These are phyloP conservation scores for Cyclotella distinguenda DNA, from an alignment of 108 stramenopile genomes.

Conservation along the genomic window DNA sequence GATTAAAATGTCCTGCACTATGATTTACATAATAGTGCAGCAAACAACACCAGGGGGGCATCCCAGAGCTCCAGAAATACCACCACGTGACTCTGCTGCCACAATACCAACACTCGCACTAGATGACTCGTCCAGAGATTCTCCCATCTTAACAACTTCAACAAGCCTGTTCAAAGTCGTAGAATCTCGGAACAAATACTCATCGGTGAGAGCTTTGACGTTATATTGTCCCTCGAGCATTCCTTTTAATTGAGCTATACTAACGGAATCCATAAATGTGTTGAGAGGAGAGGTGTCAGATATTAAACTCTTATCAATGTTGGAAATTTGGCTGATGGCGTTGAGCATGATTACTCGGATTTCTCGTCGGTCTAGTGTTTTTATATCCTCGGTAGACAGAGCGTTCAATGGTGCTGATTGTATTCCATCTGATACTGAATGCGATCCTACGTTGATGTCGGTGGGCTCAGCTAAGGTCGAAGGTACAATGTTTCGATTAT, in stretches of 20 bases:
- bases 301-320: conserved; percentile 56
- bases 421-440: neutral
- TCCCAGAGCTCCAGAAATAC: conserved; percentile 71
- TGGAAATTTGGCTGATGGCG: conserved; percentile 59
- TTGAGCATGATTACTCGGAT: conserved; percentile 56
- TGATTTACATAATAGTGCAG: conserved; percentile 47
- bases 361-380: conserved; percentile 55
- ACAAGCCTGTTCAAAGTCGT: conserved; percentile 74
- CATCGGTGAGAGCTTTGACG: conserved; percentile 73
- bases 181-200: conserved; percentile 82
- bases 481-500: conserved; percentile 1
- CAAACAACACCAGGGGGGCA: conserved; percentile 76
- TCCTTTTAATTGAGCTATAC: conserved; percentile 85
- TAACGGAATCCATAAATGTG: conserved; percentile 80
- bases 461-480: too few relatives aligned
- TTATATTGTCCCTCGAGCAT: conserved; percentile 66
- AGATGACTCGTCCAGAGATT: conserved; percentile 56
- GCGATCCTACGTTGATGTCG: neutral
- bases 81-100: conserved; percentile 34
- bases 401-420: conserved; percentile 25
- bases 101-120: conserved; percentile 17
- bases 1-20: too few relatives aligned
- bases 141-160: conserved; percentile 78
- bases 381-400: too few relatives aligned
- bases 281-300: conserved; percentile 59